Conservation (phyloP, 2,329 filamentous ascomycete species). For the Apiospora malaysiana region DNA sequence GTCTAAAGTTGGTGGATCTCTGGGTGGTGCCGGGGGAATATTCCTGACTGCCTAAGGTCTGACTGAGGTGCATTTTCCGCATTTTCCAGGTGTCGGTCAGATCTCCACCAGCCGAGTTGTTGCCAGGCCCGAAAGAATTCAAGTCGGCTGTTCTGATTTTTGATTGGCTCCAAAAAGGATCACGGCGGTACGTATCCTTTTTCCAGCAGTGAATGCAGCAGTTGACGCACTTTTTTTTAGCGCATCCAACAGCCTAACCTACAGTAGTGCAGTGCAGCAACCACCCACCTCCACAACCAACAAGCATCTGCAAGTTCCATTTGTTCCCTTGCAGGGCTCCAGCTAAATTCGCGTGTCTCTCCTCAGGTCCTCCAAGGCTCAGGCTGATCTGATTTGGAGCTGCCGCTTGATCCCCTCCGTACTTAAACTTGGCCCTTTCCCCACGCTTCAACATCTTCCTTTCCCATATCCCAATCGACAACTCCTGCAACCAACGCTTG, state of each 20-base stretch:
- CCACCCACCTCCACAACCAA: conserved; percentile 1
- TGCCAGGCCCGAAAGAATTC: conserved; percentile 13
- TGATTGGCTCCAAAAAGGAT: conserved; percentile 11
- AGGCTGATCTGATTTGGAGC: conserved; percentile 42
- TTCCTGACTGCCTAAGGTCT: background rate
- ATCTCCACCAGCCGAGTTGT: conserved; percentile 1
- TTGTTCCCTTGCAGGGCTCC: conserved; percentile 4
- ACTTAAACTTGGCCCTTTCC: conserved; percentile 29
- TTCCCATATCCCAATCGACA: conserved; percentile 34
- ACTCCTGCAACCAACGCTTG: conserved; percentile 28
- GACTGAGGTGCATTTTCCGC: background rate
- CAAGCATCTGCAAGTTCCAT: conserved; percentile 9
- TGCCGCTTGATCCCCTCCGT: conserved; percentile 29
- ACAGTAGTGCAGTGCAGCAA: too few species aligned
- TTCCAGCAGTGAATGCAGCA: background rate
- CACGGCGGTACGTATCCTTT: background rate
- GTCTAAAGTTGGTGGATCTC: conserved; percentile 1
- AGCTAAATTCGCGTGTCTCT: background rate
- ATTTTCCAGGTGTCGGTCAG: conserved; percentile 9
- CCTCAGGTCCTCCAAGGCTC: conserved; percentile 23
- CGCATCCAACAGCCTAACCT: too few species aligned
- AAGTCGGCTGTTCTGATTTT: conserved; percentile 10
- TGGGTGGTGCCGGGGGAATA: background rate
- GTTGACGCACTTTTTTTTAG: conserved; percentile 7
- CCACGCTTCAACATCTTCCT: conserved; percentile 35